Evolutionary conservation across 306 rosid genomes (phyloP).

Genomic region (Cicer cuneatum): DNA sequence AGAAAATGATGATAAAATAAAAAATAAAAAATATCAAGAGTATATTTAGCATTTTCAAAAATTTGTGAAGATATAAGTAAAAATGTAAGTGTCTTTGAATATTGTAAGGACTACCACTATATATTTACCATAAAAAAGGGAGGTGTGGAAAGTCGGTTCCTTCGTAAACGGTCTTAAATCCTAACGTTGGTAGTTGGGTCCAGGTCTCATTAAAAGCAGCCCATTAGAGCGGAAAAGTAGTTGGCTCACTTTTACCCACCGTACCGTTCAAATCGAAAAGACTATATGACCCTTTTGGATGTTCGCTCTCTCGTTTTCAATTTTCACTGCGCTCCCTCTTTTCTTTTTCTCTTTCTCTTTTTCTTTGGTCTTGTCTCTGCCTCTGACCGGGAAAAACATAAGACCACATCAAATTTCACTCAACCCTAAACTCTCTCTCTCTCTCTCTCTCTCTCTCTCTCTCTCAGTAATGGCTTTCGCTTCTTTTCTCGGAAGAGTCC

Average conservation of each 20-base stretch:
- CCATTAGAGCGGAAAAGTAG: conserved; percentile 31
- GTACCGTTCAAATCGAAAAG: not conserved
- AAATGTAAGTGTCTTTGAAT: too few relatives aligned
- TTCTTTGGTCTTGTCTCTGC: conserved; percentile 11
- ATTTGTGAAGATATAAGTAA: too few relatives aligned
- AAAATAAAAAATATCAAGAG: too few relatives aligned
- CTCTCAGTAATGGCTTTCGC: conserved; percentile 52
- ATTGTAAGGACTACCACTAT: too few relatives aligned
- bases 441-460: conserved; percentile 30
- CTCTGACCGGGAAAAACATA: conserved; percentile 46
- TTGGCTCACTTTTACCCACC: not conserved
- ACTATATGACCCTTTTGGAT: conserved; percentile 35
- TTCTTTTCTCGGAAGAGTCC: conserved; percentile 69
- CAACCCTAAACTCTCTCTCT: conserved; percentile 37
- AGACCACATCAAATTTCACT: conserved; percentile 18
- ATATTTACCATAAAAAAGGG: not conserved
- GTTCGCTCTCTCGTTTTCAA: conserved; percentile 41
- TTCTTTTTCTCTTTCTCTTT: not conserved
- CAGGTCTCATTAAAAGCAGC: not conserved
- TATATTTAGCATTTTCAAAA: too few relatives aligned
- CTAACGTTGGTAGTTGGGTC: not conserved
- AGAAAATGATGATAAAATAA: too few relatives aligned
- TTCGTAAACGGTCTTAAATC: not conserved
- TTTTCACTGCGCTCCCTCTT: conserved; percentile 34
- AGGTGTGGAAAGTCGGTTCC: not conserved